phyloP scores from a whole-genome alignment of 1,284 basidiomycete genomes.

The Puccinia hordei region DNA sequence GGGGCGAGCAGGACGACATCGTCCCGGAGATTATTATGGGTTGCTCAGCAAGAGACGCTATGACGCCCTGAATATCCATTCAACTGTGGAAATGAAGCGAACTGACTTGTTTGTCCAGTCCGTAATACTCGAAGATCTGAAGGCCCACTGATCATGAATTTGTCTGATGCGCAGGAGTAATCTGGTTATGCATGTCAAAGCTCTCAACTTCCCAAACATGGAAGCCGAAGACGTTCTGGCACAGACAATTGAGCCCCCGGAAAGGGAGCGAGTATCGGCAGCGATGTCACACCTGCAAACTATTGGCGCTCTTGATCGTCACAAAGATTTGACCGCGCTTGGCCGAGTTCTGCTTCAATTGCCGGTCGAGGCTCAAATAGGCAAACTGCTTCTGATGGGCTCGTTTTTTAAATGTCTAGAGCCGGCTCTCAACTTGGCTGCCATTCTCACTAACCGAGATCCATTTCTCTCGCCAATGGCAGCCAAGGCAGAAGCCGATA shows the following conservation, averaged over 20 bases:
- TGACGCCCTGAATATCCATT: slow-evolving; percentile 72
- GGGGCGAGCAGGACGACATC: slow-evolving; percentile 89
- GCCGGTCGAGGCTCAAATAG: slow-evolving; percentile 86
- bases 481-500: slow-evolving; percentile 63
- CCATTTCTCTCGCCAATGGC: slow-evolving; percentile 80
- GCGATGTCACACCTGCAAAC: slow-evolving; percentile 80
- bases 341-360: slow-evolving; percentile 85
- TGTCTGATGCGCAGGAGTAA: slow-evolving; percentile 74
- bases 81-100: slow-evolving; percentile 94
- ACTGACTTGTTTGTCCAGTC: slow-evolving; percentile 54
- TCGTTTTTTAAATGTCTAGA: slow-evolving; percentile 93
- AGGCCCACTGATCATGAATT: slow-evolving; percentile 25
- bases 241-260: slow-evolving; percentile 87
- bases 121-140: background rate
- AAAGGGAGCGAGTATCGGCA: slow-evolving; percentile 72
- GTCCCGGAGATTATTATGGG: slow-evolving; percentile 87
- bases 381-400: slow-evolving; percentile 83
- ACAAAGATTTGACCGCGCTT: slow-evolving; percentile 79
- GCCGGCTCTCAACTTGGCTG: slow-evolving; percentile 82
- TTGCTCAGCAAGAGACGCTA: slow-evolving; percentile 73
- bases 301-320: slow-evolving; percentile 80
- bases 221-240: slow-evolving; percentile 82
- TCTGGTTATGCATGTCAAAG: slow-evolving; percentile 95
- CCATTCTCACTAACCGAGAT: slow-evolving; percentile 84
- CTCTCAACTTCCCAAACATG: slow-evolving; percentile 87